Evolutionary conservation across 2,329 filamentous ascomycete genomes (phyloP), one percentile per base, ranked within the genome.

Genomic region (Xenosphaeropsis pyriputrescens): DNA sequence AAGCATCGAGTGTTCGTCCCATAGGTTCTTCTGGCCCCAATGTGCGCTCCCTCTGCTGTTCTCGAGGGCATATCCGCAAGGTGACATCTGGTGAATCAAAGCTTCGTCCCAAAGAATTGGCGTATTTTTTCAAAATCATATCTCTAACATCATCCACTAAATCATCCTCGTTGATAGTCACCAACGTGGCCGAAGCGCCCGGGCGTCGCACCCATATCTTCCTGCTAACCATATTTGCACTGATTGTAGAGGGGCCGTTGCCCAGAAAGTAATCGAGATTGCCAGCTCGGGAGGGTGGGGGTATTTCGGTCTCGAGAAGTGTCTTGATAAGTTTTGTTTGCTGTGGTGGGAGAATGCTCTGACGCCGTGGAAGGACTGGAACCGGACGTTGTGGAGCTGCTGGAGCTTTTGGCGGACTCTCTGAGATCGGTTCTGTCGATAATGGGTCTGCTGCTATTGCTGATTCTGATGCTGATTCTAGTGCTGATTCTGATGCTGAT

Each of bases 141-240:
- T 95, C 91, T 49, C 89, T 81, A 43, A 94, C 79, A 59, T 95
- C 89, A 57, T 98, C 91, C 40, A 96, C 88, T 49, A 96, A 63
- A 53, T 94, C 86, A 50, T 93, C 85, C 51, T 93, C 83, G 48
- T 75, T 70, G 50, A 93, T 82, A 43, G 80, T 76, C 39, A 98
- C 80, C 51, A 91, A 68, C 12, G 91, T 98, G 30, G 89, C 77
- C 40, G 89, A 95, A 41, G 79, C 83, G 46, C 79, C 72, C 15
- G 83, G 82, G 51, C 89, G 73, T 65, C 82, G 91, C 55, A 96
- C 89, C 91, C 91, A 98, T 50, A 96, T 78, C 67, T 93, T 95
- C 56, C 85, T 72, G 41, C 70, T 75, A 46, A 72, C 61, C 73
- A 78, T 78, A 18, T 51, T 50, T 14, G 45, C 41, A 41, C 46